Percentiles rank a stretch among this genome's conserved stretches.
Conservation (phyloP, 2,329 filamentous ascomycete genomes). For the Fusarium mangiferae region DNA sequence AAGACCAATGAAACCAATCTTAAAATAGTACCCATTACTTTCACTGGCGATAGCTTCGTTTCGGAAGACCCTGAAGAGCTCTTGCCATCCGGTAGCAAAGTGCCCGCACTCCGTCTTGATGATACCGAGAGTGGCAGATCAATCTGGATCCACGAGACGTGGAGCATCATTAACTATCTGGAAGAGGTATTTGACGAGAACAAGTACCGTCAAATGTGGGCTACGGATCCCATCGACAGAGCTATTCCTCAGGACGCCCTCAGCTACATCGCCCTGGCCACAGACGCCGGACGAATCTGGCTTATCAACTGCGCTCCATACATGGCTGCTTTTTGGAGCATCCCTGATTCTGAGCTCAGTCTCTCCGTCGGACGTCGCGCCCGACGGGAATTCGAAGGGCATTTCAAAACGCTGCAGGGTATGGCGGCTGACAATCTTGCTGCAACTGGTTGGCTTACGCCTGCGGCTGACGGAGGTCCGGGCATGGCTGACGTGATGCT, state of each 20-base stretch:
- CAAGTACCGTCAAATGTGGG: neutral
- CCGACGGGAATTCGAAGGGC: neutral
- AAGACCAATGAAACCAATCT: neutral
- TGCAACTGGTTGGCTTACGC: neutral
- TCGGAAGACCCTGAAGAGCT: neutral
- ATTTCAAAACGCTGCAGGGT: neutral
- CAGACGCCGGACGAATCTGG: neutral
- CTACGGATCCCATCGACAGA: neutral
- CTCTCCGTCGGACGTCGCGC: neutral
- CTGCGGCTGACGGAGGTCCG: neutral
- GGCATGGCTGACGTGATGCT: conserved; percentile 1
- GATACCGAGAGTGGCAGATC: neutral
- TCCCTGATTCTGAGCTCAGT: neutral
- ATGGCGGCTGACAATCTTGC: neutral
- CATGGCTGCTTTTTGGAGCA: neutral
- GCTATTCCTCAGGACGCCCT: neutral
- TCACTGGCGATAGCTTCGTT: neutral
- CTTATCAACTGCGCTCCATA: neutral
- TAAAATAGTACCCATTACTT: neutral
- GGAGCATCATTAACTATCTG: neutral
- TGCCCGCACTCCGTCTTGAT: neutral
- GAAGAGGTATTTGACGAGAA: neutral
- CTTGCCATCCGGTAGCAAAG: neutral
- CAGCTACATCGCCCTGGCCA: neutral
- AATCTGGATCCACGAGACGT: neutral